These are phyloP conservation scores for Suillus decipiens DNA, from an alignment of 768 basidiomycete genomes.

Conservation along the genomic window DNA sequence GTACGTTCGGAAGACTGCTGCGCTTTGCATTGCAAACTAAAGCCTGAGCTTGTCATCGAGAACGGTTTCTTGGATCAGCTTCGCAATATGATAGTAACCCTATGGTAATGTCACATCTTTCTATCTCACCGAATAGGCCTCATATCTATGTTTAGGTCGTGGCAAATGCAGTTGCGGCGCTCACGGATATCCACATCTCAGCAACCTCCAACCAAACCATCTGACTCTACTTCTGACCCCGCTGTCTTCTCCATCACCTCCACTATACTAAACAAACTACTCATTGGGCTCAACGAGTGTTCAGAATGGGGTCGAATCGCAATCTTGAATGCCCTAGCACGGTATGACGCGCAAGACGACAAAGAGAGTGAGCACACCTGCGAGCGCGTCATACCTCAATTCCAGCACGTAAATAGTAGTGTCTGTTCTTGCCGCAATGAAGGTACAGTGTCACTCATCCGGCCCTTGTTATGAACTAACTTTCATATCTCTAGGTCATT, in stretches of 20 bases:
- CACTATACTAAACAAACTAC: slow-evolving; percentile 79
- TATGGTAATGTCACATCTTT: slow-evolving; percentile 62
- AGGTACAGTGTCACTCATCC: slow-evolving; percentile 49
- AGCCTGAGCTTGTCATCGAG: slow-evolving; percentile 92
- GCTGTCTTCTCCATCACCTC: slow-evolving; percentile 84
- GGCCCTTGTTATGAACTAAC: background rate
- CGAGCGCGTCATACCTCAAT: slow-evolving; percentile 96
- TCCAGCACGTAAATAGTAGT: slow-evolving; percentile 95
- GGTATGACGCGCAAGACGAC: slow-evolving; percentile 82
- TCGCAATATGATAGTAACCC: slow-evolving; percentile 95
- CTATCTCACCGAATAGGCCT: background rate
- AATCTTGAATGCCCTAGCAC: slow-evolving; percentile 81
- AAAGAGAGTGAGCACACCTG: slow-evolving; percentile 99
- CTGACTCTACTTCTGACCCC: slow-evolving; percentile 55
- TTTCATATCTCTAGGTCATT: slow-evolving; percentile 61
- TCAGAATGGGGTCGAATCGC: slow-evolving; percentile 99
- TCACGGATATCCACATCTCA: slow-evolving; percentile 87
- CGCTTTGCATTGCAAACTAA: slow-evolving; percentile 97
- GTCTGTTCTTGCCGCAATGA: slow-evolving; percentile 97
- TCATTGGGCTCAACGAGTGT: slow-evolving; percentile 96
- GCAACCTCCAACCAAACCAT: slow-evolving; percentile 53
- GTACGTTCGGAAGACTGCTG: slow-evolving; percentile 97
- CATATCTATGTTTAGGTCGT: slow-evolving; percentile 68
- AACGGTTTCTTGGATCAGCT: slow-evolving; percentile 90
- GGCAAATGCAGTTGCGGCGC: slow-evolving; percentile 91